A percentile compares a stretch with the other conserved stretches of the same genome.
phyloP scores from a whole-genome alignment of 345 rosid species.

The Toxicodendron radicans region DNA sequence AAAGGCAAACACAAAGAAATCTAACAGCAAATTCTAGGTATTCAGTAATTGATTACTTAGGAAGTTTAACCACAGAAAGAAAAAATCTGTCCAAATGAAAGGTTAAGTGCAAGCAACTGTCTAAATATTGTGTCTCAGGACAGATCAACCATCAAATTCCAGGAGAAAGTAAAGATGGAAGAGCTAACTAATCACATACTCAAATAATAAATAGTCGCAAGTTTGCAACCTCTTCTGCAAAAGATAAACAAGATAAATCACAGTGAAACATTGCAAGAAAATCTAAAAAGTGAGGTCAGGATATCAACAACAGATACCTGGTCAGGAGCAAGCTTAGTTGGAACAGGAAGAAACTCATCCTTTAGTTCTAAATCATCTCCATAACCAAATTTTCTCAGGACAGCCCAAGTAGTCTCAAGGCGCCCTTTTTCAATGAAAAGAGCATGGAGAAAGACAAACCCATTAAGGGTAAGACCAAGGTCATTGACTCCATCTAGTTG shows the following conservation, averaged over 20 bases:
- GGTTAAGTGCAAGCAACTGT: slow-evolving; percentile 1
- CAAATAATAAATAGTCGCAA: background rate
- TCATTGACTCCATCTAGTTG: slow-evolving; percentile 72
- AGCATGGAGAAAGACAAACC: slow-evolving; percentile 69
- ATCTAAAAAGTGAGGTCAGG: background rate
- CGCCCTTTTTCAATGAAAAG: slow-evolving; percentile 85
- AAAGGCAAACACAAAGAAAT: slow-evolving; percentile 13
- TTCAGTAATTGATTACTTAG: background rate
- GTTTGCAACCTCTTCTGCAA: background rate
- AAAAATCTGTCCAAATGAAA: background rate
- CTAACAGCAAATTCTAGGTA: background rate
- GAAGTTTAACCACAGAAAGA: background rate
- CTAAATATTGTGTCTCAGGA: background rate
- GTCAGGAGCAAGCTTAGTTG: slow-evolving; percentile 65
- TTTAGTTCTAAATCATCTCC: slow-evolving; percentile 62
- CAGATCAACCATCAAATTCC: background rate
- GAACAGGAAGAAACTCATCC: slow-evolving; percentile 57
- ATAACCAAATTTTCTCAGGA: slow-evolving; percentile 79
- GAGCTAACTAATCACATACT: background rate
- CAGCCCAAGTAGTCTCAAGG: slow-evolving; percentile 81
- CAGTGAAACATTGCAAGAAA: background rate
- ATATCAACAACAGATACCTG: slow-evolving; percentile 45
- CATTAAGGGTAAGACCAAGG: slow-evolving; percentile 76
- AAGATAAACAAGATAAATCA: background rate
- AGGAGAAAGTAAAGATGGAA: background rate